Percentiles rank a stretch among this genome's conserved stretches.
Conservation (phyloP, 202 grass and related monocot species). For the Thinopyrum obtusiflorum region DNA sequence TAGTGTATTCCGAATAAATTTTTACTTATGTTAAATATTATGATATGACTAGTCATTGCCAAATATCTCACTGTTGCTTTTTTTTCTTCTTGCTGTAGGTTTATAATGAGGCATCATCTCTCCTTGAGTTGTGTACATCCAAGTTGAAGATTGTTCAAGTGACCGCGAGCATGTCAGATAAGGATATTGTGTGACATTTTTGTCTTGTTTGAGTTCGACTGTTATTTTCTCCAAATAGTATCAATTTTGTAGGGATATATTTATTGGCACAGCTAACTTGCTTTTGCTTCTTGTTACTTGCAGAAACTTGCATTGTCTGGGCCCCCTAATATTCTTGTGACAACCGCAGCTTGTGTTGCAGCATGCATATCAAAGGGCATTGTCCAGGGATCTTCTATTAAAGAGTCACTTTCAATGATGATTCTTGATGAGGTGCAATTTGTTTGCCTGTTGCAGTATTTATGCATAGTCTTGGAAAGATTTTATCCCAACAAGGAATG, state of each 20-base stretch:
- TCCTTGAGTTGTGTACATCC: constrained; percentile 79
- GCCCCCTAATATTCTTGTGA: constrained; percentile 84
- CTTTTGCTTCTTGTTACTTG: constrained; percentile 31
- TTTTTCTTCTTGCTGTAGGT: constrained; percentile 43
- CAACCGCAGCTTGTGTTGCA: constrained; percentile 91
- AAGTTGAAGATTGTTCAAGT: constrained; percentile 80
- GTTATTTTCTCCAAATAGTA: constrained; percentile 18
- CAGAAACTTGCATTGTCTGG: constrained; percentile 65
- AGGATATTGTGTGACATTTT: constrained; percentile 64
- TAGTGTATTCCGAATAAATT: not conserved
- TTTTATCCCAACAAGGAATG: not conserved
- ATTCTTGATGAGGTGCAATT: constrained; percentile 89
- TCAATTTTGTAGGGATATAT: not conserved
- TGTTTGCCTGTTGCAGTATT: not conserved
- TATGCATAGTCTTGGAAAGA: not conserved
- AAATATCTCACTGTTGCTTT: not conserved
- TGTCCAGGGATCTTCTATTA: constrained; percentile 66
- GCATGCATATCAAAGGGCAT: constrained; percentile 86
- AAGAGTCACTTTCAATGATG: constrained; percentile 94
- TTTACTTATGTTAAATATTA: not conserved
- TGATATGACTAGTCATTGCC: not conserved
- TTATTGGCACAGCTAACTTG: constrained; percentile 18
- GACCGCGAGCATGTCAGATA: constrained; percentile 66
- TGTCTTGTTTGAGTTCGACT: not conserved
- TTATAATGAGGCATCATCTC: constrained; percentile 70